A percentile compares a stretch with the other conserved stretches of the same genome.
Evolutionary conservation across 345 rosid genomes (phyloP).

Genomic region (Eucalyptus pauciflora): DNA sequence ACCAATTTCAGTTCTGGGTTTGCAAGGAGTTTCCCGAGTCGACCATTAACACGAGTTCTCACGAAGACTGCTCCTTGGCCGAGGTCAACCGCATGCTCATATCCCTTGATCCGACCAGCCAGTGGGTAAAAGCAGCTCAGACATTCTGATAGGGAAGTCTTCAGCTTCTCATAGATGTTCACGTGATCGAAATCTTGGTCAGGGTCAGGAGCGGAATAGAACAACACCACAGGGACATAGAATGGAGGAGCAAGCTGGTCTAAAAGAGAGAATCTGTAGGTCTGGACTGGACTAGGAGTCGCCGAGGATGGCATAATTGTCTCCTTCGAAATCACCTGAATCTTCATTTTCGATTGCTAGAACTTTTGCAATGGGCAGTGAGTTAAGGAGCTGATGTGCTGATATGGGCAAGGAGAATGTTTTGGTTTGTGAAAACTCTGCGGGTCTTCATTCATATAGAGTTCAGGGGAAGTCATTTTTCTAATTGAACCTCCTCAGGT

Average conservation of each 20-base stretch:
- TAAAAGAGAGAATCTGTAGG: constrained; percentile 1
- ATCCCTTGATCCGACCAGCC: not conserved
- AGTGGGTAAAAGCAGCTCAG: constrained; percentile 30
- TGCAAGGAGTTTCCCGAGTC: constrained; percentile 11
- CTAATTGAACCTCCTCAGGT: not conserved
- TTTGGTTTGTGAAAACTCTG: not conserved
- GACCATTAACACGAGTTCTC: constrained; percentile 13
- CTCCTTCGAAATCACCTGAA: not conserved
- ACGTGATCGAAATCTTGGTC: not conserved
- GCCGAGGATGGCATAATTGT: constrained; percentile 7
- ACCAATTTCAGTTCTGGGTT: constrained; percentile 5
- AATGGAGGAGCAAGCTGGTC: constrained; percentile 11
- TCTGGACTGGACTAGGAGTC: not conserved
- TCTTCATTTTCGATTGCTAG: not conserved
- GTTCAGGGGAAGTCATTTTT: not conserved
- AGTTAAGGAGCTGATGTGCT: not conserved
- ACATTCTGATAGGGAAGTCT: constrained; percentile 28
- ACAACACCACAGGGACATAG: not conserved
- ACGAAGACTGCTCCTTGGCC: constrained; percentile 24
- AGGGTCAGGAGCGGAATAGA: not conserved
- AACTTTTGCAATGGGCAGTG: not conserved
- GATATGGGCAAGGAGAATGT: not conserved
- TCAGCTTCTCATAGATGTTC: not conserved
- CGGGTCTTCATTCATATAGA: not conserved
- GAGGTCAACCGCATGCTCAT: constrained; percentile 7